These are phyloP conservation scores for Musa beccarii DNA, from an alignment of 176 grass and related monocot genomes.

Conservation along the genomic window DNA sequence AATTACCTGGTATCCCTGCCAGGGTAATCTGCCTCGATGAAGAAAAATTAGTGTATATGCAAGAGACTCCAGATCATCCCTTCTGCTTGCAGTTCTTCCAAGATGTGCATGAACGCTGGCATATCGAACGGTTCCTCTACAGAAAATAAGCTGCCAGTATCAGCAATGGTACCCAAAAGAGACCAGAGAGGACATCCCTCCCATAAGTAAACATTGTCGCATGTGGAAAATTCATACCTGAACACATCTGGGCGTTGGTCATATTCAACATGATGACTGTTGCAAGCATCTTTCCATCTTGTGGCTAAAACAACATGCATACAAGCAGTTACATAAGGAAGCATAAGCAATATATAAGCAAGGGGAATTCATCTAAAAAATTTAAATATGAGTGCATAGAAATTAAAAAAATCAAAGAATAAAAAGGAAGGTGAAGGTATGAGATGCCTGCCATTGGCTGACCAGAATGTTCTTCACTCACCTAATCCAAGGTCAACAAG, in stretches of 20 bases:
- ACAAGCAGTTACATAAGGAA: constrained; percentile 10
- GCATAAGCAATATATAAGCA: constrained; percentile 1
- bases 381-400: neutral
- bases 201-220: neutral
- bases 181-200: neutral
- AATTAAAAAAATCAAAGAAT: neutral
- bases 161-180: neutral
- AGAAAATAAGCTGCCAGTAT: neutral
- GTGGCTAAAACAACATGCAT: constrained; percentile 53
- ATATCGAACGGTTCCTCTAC: constrained; percentile 80
- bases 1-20: constrained; percentile 80
- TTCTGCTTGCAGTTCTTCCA: constrained; percentile 83
- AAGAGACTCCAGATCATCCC: constrained; percentile 85
- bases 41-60: constrained; percentile 87
- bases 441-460: neutral
- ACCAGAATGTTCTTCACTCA: constrained; percentile 24
- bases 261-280: constrained; percentile 66
- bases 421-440: neutral
- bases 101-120: constrained; percentile 84
- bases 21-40: constrained; percentile 72
- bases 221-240: constrained; percentile 31
- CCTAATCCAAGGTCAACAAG: constrained; percentile 93
- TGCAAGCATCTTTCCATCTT: constrained; percentile 52
- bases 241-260: constrained; percentile 86
- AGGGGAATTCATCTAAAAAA: neutral